Evolutionary conservation across 2,329 filamentous ascomycete species (phyloP), one percentile per base, ranked within the genome.

Genomic region (Calycina herbarum): DNA sequence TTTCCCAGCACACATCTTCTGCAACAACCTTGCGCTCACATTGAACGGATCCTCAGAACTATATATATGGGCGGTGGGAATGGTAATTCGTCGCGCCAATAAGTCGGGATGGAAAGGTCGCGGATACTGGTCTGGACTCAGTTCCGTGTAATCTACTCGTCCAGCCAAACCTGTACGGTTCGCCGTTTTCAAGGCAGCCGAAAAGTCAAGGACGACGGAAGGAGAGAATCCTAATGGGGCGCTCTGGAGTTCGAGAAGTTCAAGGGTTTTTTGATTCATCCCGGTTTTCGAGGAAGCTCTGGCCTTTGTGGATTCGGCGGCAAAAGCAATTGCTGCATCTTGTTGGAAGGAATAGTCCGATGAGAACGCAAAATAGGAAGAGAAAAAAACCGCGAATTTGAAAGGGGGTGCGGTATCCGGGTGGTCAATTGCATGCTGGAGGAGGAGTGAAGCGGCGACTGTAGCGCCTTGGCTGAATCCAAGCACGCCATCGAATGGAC

Each of bases 401-500:
- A 64, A 64, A 17, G 62, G 62, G 11, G 62, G 62, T 8, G 56
- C 31, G 6, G 15, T 20, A 42, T 64, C 24, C 7, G 54, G 62
- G 5, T 8, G n/a, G 17, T 64, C 62, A 5, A 64, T 64, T 33
- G 33, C 56, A 24, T 66, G 65, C 20, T 63, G 60, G 2, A 66
- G 62, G 2, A 66, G 62, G 15, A 64, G 42, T 15, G 65, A 61
- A 15, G 62, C 48, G 11, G 62, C 61, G n/a, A 66, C 15, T n/a
- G 65, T 20, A n/a, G 56, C 27, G 10, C 65, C 65, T 29, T 66
- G 65, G 40, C 57, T 61, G 31, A 66, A 66, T 15, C 65, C 65
- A 48, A 66, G 45, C 2, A 66, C 62, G 17, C 57, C 65, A 58
- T 66, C 65, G 35, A 66, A 66, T 4, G 65, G 65, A 17, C 65